Evolutionary conservation across 2,329 filamentous ascomycete species (phyloP).

Genomic region (Ophiocordyceps australis): DNA sequence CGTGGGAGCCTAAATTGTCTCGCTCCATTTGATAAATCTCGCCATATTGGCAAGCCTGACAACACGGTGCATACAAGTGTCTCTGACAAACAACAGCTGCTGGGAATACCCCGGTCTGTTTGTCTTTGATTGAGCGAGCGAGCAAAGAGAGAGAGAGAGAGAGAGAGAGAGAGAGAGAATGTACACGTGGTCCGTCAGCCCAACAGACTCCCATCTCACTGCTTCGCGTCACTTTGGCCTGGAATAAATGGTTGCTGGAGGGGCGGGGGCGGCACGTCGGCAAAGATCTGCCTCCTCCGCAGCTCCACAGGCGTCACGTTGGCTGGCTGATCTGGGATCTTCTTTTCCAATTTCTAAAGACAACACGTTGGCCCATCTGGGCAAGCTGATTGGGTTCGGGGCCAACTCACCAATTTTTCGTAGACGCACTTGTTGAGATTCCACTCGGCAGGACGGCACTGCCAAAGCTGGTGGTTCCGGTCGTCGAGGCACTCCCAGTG

Average conservation of each 20-base stretch:
- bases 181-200: constrained; percentile 8
- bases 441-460: constrained; percentile 78
- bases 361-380: too few species aligned
- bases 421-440: constrained; percentile 90
- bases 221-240: constrained; percentile 14
- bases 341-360: constrained; percentile 62
- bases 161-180: constrained; percentile 1
- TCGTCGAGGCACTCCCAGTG: constrained; percentile 95
- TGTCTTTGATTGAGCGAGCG: too few species aligned
- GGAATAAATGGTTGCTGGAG: constrained; percentile 24
- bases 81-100: too few species aligned
- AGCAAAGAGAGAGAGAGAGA: not conserved
- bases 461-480: constrained; percentile 96
- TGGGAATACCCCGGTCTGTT: too few species aligned
- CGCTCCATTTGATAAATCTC: too few species aligned
- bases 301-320: constrained; percentile 58
- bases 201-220: constrained; percentile 7
- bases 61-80: too few species aligned
- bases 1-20: too few species aligned
- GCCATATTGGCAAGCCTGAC: too few species aligned
- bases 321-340: constrained; percentile 54
- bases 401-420: constrained; percentile 66
- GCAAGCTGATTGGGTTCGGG: too few species aligned
- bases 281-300: constrained; percentile 43
- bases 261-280: constrained; percentile 29